These are phyloP conservation scores for Maudiozyma humilis DNA, from an alignment of 1,139 yeast species.

Conservation along the genomic window DNA sequence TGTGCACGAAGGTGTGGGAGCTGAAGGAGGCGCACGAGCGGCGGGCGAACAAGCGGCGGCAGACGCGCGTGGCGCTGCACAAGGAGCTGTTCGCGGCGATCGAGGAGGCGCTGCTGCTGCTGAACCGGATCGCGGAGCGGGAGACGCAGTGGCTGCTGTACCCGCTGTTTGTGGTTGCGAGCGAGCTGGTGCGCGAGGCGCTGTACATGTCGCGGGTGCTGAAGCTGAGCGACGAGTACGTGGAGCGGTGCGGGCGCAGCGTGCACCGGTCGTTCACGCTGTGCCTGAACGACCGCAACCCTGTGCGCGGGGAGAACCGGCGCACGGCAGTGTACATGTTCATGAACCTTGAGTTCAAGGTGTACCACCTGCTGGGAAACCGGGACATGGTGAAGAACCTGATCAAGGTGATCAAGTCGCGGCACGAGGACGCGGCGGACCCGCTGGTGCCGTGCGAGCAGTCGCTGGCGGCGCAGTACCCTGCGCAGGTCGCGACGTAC, in stretches of 20 bases:
- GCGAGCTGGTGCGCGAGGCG: conserved; percentile 36
- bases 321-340: conserved; percentile 65
- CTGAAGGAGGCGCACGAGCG: background rate
- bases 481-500: conserved; percentile 15
- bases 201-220: background rate
- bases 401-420: conserved; percentile 53
- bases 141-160: conserved; percentile 62
- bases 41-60: conserved; percentile 7
- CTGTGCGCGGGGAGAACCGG: conserved; percentile 43
- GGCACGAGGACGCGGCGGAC: conserved; percentile 3
- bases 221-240: background rate
- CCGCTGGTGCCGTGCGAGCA: conserved; percentile 35
- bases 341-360: conserved; percentile 60
- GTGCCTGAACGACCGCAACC: conserved; percentile 70
- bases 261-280: conserved; percentile 69
- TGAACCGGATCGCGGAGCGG: conserved; percentile 55
- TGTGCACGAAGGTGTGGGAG: background rate
- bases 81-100: conserved; percentile 6
- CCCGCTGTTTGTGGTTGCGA: conserved; percentile 47
- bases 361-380: conserved; percentile 63
- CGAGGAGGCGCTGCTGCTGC: conserved; percentile 31
- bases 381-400: conserved; percentile 72
- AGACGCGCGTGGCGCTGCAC: background rate
- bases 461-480: conserved; percentile 26
- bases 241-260: conserved; percentile 49